Evolutionary conservation across 169 alveolate genomes (phyloP).

Genomic region (Plasmodium falciparum): DNA sequence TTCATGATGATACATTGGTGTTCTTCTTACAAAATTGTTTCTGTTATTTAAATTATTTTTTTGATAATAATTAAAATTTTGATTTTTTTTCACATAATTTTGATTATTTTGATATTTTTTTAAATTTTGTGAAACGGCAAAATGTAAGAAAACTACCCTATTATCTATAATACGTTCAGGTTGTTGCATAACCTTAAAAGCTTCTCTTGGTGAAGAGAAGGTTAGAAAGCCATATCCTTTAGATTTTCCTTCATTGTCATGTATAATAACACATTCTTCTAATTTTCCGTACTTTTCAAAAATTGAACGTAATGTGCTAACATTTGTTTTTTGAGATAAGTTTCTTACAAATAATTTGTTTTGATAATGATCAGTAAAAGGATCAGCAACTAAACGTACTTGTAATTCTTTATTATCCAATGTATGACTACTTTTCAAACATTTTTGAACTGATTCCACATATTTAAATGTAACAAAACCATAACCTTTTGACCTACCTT

Average conservation of each 20-base stretch:
- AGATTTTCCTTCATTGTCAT: constrained; percentile 82
- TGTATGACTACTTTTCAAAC: constrained; percentile 75
- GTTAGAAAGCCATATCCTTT: constrained; percentile 84
- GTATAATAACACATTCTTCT: constrained; percentile 84
- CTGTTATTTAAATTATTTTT: constrained; percentile 52
- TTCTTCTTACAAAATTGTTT: constrained; percentile 46
- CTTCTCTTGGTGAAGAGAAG: constrained; percentile 79
- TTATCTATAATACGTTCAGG: constrained; percentile 85
- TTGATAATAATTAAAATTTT: constrained; percentile 38
- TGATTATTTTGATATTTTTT: constrained; percentile 70
- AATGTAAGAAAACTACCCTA: constrained; percentile 82
- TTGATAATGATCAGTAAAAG: constrained; percentile 77
- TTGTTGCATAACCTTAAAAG: constrained; percentile 84
- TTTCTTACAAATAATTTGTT: constrained; percentile 85
- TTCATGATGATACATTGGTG: constrained; percentile 68
- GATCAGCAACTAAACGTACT: constrained; percentile 83
- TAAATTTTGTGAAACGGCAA: constrained; percentile 80
- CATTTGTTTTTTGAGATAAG: constrained; percentile 81
- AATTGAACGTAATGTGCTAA: constrained; percentile 74
- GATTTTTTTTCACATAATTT: constrained; percentile 47
- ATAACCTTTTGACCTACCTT: constrained; percentile 88
- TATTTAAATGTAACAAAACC: constrained; percentile 87
- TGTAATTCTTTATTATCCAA: constrained; percentile 80
- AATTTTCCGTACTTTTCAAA: constrained; percentile 82
- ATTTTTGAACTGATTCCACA: constrained; percentile 81